phyloP scores from a whole-genome alignment of 352 stramenopile genomes.

The Phytopythium mirpurense region DNA sequence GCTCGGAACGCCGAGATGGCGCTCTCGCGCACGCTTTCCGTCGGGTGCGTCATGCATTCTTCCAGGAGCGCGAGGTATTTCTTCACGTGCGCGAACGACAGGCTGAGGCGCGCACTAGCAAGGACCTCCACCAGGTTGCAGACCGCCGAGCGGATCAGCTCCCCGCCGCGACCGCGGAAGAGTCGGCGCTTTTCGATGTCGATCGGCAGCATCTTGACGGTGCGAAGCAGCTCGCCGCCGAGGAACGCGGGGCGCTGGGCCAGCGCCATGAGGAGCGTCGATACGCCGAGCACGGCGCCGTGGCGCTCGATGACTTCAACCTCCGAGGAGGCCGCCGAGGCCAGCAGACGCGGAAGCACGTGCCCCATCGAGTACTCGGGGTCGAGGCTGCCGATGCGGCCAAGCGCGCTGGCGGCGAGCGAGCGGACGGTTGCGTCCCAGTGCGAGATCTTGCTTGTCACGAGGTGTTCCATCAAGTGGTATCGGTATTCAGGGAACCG shows the following conservation, averaged over 20 bases:
- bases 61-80: constrained; percentile 74
- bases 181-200: constrained; percentile 93
- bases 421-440: constrained; percentile 93
- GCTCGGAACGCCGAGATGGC: constrained; percentile 85
- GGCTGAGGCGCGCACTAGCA: constrained; percentile 31
- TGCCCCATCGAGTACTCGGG: constrained; percentile 51
- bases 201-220: constrained; percentile 67
- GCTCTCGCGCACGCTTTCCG: constrained; percentile 87
- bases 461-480: constrained; percentile 76
- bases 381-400: constrained; percentile 83
- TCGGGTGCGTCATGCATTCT: constrained; percentile 94
- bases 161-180: constrained; percentile 94
- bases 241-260: constrained; percentile 49
- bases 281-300: constrained; percentile 89
- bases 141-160: constrained; percentile 92
- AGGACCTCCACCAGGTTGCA: constrained; percentile 95
- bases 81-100: constrained; percentile 66
- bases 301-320: constrained; percentile 92
- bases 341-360: constrained; percentile 85
- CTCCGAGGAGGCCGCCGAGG: constrained; percentile 70
- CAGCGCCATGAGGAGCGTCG: constrained; percentile 71
- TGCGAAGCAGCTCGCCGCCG: constrained; percentile 61
- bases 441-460: constrained; percentile 90
- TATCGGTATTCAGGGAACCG: constrained; percentile 88
- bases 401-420: constrained; percentile 86